Base-by-base conservation (phyloP, 345 rosid genomes). In the Camelina neglecta region DNA sequence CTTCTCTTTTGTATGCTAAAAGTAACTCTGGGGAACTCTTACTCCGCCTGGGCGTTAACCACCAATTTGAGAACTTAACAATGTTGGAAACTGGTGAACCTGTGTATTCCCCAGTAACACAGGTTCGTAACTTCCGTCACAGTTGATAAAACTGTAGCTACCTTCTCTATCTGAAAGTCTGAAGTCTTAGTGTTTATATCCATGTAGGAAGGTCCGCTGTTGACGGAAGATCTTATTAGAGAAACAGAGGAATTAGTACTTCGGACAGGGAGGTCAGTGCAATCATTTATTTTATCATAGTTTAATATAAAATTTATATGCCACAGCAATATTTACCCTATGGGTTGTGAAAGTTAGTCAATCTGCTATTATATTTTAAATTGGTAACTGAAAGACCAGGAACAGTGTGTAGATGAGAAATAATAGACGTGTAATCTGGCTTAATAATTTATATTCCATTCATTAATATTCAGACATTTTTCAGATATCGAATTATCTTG, bases 241-340 rank as follows among this genome's bases (percentile, higher is more conserved):
- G 99, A 95, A 88, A 92, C 91, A 75, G 99, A 95, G 82, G 99
- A 95, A 78, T 83, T 95, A 12, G 88, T 95, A 63, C 93, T 95
- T 75, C 91, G 97, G 57, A 95, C 99, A 54, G 93, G 99, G 80
- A 95, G 99, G 99, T 95, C 58, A 72, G 80, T 75, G 44, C 18
- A 1, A 29, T 47, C 45, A 45, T 20, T n/a, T 56, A 12, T 33
- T 13, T 29, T 41, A 10, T 11, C 61, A 20, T 36, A 67, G 67
- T 15, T 59, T 66, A 45, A 29, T 58, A 36, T 64, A n/a, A 8
- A 35, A n/a, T 20, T 53, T 50, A 41, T 10, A 66, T 51, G 29
- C 26, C 51, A 18, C 9, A 15, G 31, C 16, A 60, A 36, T 9
- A 36, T 4, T 0, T 7, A 4, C 8, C 15, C 23, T 16, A 13